Conservation (phyloP, 768 basidiomycete genomes). For the Kwoniella mangroviensis region DNA sequence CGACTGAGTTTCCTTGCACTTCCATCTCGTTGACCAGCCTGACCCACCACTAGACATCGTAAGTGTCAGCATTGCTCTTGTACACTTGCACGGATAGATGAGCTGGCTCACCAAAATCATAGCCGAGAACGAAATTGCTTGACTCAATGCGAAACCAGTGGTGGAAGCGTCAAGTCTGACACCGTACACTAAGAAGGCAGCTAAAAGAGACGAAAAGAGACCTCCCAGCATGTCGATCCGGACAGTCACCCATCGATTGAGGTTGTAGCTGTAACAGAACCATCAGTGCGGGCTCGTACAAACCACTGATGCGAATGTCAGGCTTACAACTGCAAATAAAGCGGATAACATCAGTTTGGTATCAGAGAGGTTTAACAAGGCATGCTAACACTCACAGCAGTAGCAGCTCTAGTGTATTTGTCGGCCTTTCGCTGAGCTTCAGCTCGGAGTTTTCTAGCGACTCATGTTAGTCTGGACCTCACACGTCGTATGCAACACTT, state of each 20-base stretch:
- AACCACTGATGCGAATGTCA: neutral
- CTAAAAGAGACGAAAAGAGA: slow-evolving; percentile 65
- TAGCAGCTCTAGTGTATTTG: slow-evolving; percentile 58
- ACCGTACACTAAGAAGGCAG: slow-evolving; percentile 65
- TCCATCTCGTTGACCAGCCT: slow-evolving; percentile 56
- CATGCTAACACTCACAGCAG: slow-evolving; percentile 29
- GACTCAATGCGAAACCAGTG: slow-evolving; percentile 56
- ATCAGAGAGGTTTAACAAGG: too few species aligned
- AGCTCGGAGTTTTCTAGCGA: slow-evolving; percentile 58
- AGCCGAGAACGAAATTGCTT: slow-evolving; percentile 54
- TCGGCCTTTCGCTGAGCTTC: slow-evolving; percentile 65
- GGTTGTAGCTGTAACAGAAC: slow-evolving; percentile 59
- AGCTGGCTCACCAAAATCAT: slow-evolving; percentile 48
- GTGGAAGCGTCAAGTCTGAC: slow-evolving; percentile 50
- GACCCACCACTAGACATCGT: slow-evolving; percentile 47
- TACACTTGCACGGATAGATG: neutral
- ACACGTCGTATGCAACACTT: slow-evolving; percentile 4
- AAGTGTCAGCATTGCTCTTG: slow-evolving; percentile 4
- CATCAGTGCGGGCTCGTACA: slow-evolving; percentile 58
- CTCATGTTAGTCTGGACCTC: neutral
- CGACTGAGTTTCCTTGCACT: slow-evolving; percentile 57
- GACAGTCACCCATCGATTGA: slow-evolving; percentile 58
- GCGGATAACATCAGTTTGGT: neutral
- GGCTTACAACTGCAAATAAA: slow-evolving; percentile 22
- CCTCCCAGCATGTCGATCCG: slow-evolving; percentile 68